phyloP scores from a whole-genome alignment of 331 rosid species.

The Pyracantha coccinea region DNA sequence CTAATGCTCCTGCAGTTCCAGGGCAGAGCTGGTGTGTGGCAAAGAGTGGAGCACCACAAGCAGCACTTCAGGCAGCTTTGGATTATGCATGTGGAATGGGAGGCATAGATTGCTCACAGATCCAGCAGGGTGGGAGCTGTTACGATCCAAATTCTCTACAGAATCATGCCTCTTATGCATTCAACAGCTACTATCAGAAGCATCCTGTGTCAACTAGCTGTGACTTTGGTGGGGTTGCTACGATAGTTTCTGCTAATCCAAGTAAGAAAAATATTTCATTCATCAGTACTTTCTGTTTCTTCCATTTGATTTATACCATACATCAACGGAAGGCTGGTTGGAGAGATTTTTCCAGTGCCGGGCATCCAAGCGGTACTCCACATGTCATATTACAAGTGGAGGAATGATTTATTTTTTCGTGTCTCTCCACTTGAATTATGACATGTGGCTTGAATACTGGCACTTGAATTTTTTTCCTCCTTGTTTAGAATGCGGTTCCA shows the following conservation, averaged over 20 bases:
- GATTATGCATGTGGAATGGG: conserved; percentile 84
- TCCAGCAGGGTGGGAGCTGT: conserved; percentile 77
- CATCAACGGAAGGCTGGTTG: too few species aligned
- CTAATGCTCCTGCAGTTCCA: conserved; percentile 32
- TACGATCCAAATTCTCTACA: conserved; percentile 61
- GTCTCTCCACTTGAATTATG: too few species aligned
- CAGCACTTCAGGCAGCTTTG: conserved; percentile 68
- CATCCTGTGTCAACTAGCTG: conserved; percentile 77
- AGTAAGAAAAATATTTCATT: conserved; percentile 36
- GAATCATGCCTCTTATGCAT: conserved; percentile 88
- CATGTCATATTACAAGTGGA: too few species aligned
- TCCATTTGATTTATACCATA: background rate
- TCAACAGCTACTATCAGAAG: conserved; percentile 81
- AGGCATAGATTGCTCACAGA: conserved; percentile 62
- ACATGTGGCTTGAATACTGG: too few species aligned
- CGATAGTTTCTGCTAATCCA: conserved; percentile 56
- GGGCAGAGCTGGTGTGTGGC: conserved; percentile 95
- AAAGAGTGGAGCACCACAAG: conserved; percentile 49
- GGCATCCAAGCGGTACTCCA: too few species aligned
- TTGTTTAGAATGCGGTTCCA: background rate
- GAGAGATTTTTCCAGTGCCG: too few species aligned
- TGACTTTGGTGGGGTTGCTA: conserved; percentile 84
- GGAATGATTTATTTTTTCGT: too few species aligned
- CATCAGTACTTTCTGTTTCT: background rate
- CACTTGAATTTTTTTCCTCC: too few species aligned